Evolutionary conservation across 2,329 filamentous ascomycete genomes (phyloP).

Genomic region (Epichloe scottii): DNA sequence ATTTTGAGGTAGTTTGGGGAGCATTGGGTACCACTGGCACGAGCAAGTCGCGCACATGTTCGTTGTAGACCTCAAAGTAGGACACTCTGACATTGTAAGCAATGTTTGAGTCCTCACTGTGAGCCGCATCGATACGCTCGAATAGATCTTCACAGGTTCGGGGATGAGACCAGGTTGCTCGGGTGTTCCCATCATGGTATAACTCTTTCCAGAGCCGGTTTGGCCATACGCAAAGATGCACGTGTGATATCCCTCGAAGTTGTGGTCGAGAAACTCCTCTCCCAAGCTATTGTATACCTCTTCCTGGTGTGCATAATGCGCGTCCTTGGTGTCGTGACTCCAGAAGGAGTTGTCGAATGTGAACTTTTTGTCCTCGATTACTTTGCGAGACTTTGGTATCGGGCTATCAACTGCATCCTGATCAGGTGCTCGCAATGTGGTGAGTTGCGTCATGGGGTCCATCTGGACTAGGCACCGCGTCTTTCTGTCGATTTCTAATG

Average conservation of each 20-base stretch:
- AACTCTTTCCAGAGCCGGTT: conserved; percentile 94
- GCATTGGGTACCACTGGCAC: conserved; percentile 59
- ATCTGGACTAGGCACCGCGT: conserved; percentile 83
- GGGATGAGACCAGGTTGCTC: conserved; percentile 82
- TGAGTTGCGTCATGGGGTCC: conserved; percentile 77
- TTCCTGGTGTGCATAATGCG: conserved; percentile 83
- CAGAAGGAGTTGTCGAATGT: conserved; percentile 98
- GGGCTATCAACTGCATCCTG: conserved; percentile 30
- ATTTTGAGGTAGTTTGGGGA: conserved; percentile 92
- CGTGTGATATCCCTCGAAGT: conserved; percentile 98
- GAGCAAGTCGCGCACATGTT: conserved; percentile 90
- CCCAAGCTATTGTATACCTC: conserved; percentile 90
- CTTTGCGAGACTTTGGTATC: conserved; percentile 55
- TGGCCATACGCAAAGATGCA: conserved; percentile 99
- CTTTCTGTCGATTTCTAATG: conserved; percentile 63
- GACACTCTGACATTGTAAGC: conserved; percentile 96
- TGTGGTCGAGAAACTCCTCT: conserved; percentile 96
- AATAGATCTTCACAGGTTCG: conserved; percentile 94
- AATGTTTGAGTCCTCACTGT: conserved; percentile 74
- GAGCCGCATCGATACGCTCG: conserved; percentile 69
- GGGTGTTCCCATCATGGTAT: conserved; percentile 89
- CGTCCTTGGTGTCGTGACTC: conserved; percentile 70
- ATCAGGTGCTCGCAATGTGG: conserved; percentile 60
- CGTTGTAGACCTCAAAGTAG: conserved; percentile 99
- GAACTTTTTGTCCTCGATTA: conserved; percentile 79